Base-by-base conservation (phyloP, 768 basidiomycete species). In the Termitomyces sp. region DNA sequence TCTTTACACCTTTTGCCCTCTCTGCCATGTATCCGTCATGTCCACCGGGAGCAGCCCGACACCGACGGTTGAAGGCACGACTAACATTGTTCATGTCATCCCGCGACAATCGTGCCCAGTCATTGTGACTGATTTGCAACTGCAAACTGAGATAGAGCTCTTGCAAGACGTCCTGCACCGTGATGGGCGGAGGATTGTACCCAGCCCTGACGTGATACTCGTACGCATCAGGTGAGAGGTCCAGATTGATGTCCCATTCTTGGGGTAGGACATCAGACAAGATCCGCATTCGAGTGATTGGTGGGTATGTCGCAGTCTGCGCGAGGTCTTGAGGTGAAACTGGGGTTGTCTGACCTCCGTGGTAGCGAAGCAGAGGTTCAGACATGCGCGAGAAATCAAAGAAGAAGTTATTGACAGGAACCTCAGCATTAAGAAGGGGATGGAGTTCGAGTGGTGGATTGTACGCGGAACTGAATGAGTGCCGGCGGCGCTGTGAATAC, bases 211-310 rank as follows among this genome's bases (percentile, higher is more conserved):
- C 33, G 63, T n/a, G 58, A 54, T 46, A 61, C 56, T 46, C 65
- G 45, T 59, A 51, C 7, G 71, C 60, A 12, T 73, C 70, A 63
- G 74, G 76, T 47, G 77, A 72, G 52, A 89, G 68, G 58, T 81
- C 77, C 54, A 88, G 75, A 12, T 80, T 76, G 55, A 88, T 76
- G 15, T 84, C 81, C 86, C 87, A 89, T n/a, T 78, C 47, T 11
- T 8, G 65, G 0, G 84, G 82, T 51, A 86, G 74, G 16, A 66
- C 61, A 53, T 88, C 84, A 65, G 81, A 83, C 0, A 77, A 65
- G 65, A 90, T 83, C n/a, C 79, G 76, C 63, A 89, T 77, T 37
- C 72, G 76, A 11, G 76, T 78, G 51, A 83, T 68, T 0, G 78
- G 69, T 0, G 88, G 88, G 63, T 81, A 73, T 9, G 84, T 85